Evolutionary conservation across 2,329 filamentous ascomycete genomes (phyloP), one percentile per base, ranked within the genome.

Genomic region (Zymoseptoria passerinii): DNA sequence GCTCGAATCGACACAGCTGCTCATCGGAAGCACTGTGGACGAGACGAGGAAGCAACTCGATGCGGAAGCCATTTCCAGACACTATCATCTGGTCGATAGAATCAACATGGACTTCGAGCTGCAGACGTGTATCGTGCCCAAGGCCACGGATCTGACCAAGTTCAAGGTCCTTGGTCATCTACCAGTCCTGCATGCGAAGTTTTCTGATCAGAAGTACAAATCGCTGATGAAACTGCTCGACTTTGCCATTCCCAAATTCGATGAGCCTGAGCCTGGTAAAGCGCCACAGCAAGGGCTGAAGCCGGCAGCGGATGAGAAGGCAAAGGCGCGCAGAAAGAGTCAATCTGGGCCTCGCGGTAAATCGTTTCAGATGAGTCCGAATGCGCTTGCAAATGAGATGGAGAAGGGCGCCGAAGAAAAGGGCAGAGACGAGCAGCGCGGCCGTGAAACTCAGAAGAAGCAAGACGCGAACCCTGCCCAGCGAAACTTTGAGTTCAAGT

Each of bases 31-130:
- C 0, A 95, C 92, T 0, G 90, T 99, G 52, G 87, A 95, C 56
- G 89, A 90, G 64, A 94, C 95, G 0, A 94, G 92, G 70, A 81
- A 85, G 4, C 90, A 96, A 66, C 79, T 99, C 3, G 81, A 82
- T 10, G 18, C 53, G 6, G 80, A 84, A 28, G 82, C 83, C 62
- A 83, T 87, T 27, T 83, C 87, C 6, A 87, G 86, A 58, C 86
- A 86, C 62, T 81, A 95, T 64, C 92, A 97, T 71, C 85, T 99
- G 56, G 90, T 99, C 40, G 92, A 99, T 72, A 86, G 90, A 64
- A 99, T 99, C 77, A 99, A 96, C 66, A 89, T 99, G 66, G 90
- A 97, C 72, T 97, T 99, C 71, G 85, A 91, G 9, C 84, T 99
- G n/a, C 92, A 96, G 71, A 87, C 89, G 19, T 99, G 92, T 7